Conservation (phyloP, 768 basidiomycete genomes). For the Xerocomus potaroensis region DNA sequence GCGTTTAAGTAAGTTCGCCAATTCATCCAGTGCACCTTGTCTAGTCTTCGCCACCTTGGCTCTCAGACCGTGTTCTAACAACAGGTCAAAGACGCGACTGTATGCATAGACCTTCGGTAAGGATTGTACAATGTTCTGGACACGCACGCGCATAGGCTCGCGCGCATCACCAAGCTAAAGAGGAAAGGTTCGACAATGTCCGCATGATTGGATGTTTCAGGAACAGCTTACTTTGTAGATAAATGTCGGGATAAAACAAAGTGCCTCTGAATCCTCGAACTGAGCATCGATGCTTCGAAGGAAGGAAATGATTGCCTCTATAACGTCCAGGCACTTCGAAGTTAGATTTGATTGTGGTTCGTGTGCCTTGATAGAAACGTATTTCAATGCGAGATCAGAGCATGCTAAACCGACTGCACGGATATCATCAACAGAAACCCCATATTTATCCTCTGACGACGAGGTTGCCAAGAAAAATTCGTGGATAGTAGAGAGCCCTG, state of each 20-base stretch:
- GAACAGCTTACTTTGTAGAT: conserved; percentile 69
- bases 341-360: conserved; percentile 89
- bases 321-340: conserved; percentile 82
- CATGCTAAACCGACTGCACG: conserved; percentile 75
- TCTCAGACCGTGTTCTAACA: conserved; percentile 85
- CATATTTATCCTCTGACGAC: conserved; percentile 52
- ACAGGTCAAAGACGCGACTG: conserved; percentile 83
- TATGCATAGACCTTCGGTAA: conserved; percentile 90
- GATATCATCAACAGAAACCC: conserved; percentile 41
- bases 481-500: conserved; percentile 67
- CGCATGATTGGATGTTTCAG: neutral
- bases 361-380: conserved; percentile 83
- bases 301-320: conserved; percentile 74
- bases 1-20: conserved; percentile 70
- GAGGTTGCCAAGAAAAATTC: conserved; percentile 68
- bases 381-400: conserved; percentile 90
- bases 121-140: conserved; percentile 79
- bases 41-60: conserved; percentile 91
- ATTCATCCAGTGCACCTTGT: conserved; percentile 80
- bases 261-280: conserved; percentile 80
- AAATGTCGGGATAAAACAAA: conserved; percentile 85
- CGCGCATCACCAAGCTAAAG: conserved; percentile 86
- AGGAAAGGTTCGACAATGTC: conserved; percentile 1
- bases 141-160: conserved; percentile 73
- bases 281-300: conserved; percentile 70